These are phyloP conservation scores for Sanghuangporus weigelae DNA, from an alignment of 1,284 basidiomycete species.

Conservation along the genomic window DNA sequence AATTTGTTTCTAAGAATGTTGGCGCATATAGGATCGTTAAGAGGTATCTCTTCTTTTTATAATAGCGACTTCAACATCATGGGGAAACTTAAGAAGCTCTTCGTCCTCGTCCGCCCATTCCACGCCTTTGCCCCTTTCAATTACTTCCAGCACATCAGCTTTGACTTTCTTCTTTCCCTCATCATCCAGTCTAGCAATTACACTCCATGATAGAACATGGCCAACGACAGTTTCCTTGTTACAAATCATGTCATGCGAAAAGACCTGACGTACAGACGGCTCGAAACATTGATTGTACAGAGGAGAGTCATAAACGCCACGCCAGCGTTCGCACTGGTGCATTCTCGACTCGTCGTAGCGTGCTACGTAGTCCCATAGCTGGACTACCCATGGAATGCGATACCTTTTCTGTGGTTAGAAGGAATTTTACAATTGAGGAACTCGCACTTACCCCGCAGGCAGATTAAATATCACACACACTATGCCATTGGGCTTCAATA, in stretches of 20 bases:
- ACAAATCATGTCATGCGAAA: constrained; percentile 38
- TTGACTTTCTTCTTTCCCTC: constrained; percentile 47
- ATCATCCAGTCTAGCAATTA: constrained; percentile 52
- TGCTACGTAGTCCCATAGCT: not conserved
- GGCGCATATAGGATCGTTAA: not conserved
- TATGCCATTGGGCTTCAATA: constrained; percentile 61
- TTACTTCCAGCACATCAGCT: constrained; percentile 43
- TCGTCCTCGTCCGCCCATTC: constrained; percentile 43
- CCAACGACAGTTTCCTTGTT: constrained; percentile 50
- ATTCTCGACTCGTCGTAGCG: constrained; percentile 57
- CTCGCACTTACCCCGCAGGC: constrained; percentile 63
- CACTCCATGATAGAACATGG: constrained; percentile 68
- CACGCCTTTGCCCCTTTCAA: constrained; percentile 38
- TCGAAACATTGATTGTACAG: constrained; percentile 49
- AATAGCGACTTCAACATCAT: constrained; percentile 25
- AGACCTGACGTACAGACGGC: constrained; percentile 47
- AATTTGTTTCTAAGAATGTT: too few relatives aligned
- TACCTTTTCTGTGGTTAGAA: not conserved
- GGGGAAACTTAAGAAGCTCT: constrained; percentile 49
- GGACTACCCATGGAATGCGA: constrained; percentile 2
- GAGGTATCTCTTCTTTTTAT: not conserved
- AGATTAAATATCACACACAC: constrained; percentile 68
- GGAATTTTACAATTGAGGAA: constrained; percentile 53
- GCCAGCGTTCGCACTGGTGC: constrained; percentile 67
- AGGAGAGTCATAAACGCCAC: constrained; percentile 49